Evolutionary conservation across 2,329 filamentous ascomycete species (phyloP).

Genomic region (Aspergillus ochraceus): DNA sequence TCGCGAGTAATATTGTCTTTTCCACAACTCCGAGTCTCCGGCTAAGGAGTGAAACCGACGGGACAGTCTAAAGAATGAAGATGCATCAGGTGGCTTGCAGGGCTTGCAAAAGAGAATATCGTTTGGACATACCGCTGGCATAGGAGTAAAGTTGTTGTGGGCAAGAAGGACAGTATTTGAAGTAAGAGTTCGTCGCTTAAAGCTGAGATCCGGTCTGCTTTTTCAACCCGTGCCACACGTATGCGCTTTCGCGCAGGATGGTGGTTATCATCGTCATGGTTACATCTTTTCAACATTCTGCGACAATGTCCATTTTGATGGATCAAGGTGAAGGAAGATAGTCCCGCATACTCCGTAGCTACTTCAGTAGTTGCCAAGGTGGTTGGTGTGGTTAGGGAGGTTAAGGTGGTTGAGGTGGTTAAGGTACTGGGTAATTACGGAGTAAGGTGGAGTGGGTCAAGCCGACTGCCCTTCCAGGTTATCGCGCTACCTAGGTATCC

Average conservation of each 20-base stretch:
- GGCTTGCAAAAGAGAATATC: neutral
- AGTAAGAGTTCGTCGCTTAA: constrained; percentile 87
- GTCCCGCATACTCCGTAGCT: neutral
- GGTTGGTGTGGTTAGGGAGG: neutral
- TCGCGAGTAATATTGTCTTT: constrained; percentile 78
- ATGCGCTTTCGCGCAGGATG: constrained; percentile 47
- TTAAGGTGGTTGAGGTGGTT: too few species aligned
- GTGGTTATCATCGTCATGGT: constrained; percentile 16
- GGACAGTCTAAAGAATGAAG: constrained; percentile 50
- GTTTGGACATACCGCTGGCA: constrained; percentile 56
- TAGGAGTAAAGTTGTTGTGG: constrained; percentile 65
- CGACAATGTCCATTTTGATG: neutral
- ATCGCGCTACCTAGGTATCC: too few species aligned
- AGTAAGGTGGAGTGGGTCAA: too few species aligned
- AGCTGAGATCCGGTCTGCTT: constrained; percentile 63
- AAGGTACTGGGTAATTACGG: too few species aligned
- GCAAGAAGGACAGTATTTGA: constrained; percentile 76
- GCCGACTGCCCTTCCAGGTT: too few species aligned
- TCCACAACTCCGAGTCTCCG: constrained; percentile 87
- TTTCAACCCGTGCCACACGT: constrained; percentile 26
- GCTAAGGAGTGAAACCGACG: constrained; percentile 71
- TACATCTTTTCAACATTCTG: constrained; percentile 37
- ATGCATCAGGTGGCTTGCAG: neutral
- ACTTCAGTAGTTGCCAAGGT: neutral
- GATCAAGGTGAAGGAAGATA: neutral